A percentile compares a stretch with the other conserved stretches of the same genome.
phyloP scores from a whole-genome alignment of 1,284 basidiomycete genomes.

The Sporisorium scitamineum region DNA sequence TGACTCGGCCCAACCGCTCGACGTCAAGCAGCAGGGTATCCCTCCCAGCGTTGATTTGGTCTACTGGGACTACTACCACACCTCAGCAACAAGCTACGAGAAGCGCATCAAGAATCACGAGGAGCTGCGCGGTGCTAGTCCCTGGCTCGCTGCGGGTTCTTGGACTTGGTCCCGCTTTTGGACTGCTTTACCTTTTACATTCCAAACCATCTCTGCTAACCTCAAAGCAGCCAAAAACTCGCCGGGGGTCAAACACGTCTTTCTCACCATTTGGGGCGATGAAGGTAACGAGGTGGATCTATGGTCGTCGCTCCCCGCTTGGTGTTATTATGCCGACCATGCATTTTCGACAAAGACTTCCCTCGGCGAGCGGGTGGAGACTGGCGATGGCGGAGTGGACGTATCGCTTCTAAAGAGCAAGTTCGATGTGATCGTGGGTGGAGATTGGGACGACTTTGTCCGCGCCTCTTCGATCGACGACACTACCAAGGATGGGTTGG shows the following conservation, averaged over 20 bases:
- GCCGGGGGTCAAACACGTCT: conserved; percentile 65
- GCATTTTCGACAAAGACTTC: conserved; percentile 50
- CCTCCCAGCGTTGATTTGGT: conserved; percentile 65
- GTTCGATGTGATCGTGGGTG: conserved; percentile 66
- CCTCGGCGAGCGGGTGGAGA: neutral
- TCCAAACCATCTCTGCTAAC: conserved; percentile 68
- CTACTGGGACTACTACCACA: conserved; percentile 68
- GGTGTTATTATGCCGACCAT: conserved; percentile 68
- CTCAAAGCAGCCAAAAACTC: conserved; percentile 66
- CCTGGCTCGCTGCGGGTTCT: conserved; percentile 69
- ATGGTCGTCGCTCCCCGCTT: conserved; percentile 54
- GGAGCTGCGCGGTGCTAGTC: conserved; percentile 62
- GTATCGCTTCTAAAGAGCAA: conserved; percentile 49
- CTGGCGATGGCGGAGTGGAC: conserved; percentile 54
- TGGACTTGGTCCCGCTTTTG: conserved; percentile 71
- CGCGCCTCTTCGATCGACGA: conserved; percentile 68
- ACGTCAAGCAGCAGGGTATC: conserved; percentile 56
- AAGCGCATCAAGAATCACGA: conserved; percentile 68
- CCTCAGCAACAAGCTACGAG: conserved; percentile 60
- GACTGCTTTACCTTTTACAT: conserved; percentile 70
- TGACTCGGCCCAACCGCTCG: conserved; percentile 41
- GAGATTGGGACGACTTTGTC: conserved; percentile 69
- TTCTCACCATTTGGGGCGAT: conserved; percentile 71
- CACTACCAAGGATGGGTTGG: conserved; percentile 27
- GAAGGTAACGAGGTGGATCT: conserved; percentile 69